Conservation (phyloP, 2,329 filamentous ascomycete species). For the Sclerotinia sclerotiorum region DNA sequence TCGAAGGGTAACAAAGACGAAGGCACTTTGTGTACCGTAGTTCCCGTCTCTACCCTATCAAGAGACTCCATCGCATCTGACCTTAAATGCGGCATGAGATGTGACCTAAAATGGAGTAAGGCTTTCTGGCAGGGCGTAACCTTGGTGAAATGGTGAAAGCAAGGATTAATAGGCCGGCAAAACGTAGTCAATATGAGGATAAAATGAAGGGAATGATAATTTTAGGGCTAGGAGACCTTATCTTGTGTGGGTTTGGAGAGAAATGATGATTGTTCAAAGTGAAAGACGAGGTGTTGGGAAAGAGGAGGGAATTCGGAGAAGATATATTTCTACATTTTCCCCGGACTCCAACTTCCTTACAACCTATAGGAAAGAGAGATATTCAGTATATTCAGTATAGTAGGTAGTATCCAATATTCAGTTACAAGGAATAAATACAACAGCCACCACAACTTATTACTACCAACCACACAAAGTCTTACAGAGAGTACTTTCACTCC, state of each 20-base stretch:
- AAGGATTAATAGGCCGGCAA: neutral
- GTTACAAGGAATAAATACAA: neutral
- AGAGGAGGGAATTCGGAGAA: neutral
- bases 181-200: neutral
- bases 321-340: neutral
- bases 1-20: no score
- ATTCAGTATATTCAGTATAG: no score
- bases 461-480: neutral
- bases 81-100: conserved; percentile 2
- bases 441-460: neutral
- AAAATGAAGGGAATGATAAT: neutral
- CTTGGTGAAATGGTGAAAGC: neutral
- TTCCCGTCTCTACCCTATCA: neutral
- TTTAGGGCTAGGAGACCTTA: conserved; percentile 10
- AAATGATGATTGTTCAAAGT: neutral
- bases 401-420: no score
- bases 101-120: neutral
- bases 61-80: neutral
- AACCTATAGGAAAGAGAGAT: no score
- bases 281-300: neutral
- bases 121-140: conserved; percentile 9
- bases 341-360: neutral
- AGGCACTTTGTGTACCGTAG: no score
- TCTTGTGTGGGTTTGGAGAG: neutral
- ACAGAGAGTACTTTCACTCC: neutral